These are phyloP conservation scores for Haplographium delicatum DNA, from an alignment of 495 filamentous ascomycete species.

Conservation along the genomic window DNA sequence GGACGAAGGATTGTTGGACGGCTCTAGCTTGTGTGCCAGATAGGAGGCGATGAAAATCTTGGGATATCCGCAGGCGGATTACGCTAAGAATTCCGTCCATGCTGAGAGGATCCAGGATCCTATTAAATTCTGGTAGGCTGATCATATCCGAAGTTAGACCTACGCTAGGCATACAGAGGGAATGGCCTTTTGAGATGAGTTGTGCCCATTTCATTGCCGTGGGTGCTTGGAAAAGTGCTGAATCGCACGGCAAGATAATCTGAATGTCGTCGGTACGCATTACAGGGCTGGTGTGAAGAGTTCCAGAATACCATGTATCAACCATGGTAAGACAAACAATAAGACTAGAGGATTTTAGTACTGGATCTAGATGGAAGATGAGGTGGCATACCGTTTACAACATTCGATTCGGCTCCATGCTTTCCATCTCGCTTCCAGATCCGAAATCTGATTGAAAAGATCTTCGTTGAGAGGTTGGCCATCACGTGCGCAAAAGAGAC, in stretches of 20 bases:
- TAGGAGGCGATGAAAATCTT: constrained; percentile 42
- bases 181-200: constrained; percentile 34
- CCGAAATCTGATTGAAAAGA: constrained; percentile 40
- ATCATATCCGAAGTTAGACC: constrained; percentile 36
- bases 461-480: constrained; percentile 41
- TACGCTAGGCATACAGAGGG: constrained; percentile 36
- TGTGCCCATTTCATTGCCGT: constrained; percentile 44
- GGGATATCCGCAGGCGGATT: constrained; percentile 40
- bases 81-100: constrained; percentile 37
- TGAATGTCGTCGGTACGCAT: constrained; percentile 43
- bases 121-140: constrained; percentile 33
- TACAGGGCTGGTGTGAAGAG: constrained; percentile 44
- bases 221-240: constrained; percentile 41
- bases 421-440: constrained; percentile 47
- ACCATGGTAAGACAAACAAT: constrained; percentile 45
- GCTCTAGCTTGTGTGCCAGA: constrained; percentile 31
- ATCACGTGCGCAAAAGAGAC: constrained; percentile 43
- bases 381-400: constrained; percentile 36
- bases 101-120: constrained; percentile 34
- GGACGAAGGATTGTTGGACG: constrained; percentile 35
- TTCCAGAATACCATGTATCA: constrained; percentile 47
- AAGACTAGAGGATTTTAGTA: constrained; percentile 26
- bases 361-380: not conserved
- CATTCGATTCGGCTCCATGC: constrained; percentile 49
- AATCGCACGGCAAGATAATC: constrained; percentile 42